These are phyloP conservation scores for Clavispora asparagi DNA, from an alignment of 805 yeast genomes.

Conservation along the genomic window DNA sequence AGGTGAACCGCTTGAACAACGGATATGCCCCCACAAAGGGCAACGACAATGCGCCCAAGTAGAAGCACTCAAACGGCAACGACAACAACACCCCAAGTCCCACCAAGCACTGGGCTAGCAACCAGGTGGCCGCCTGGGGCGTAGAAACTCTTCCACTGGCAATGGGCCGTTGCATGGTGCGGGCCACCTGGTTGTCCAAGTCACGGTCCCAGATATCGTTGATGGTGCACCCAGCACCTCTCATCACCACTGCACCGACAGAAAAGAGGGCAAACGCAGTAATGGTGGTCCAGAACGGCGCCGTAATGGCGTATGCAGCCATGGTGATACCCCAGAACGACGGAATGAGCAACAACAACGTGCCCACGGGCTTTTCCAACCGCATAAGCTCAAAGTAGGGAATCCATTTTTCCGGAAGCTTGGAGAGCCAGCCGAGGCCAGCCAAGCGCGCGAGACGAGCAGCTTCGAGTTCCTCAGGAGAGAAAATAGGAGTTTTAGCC, in stretches of 20 bases:
- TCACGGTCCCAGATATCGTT: conserved; percentile 85
- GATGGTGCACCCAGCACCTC: conserved; percentile 97
- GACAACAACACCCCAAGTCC: conserved; percentile 70
- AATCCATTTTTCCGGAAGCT: conserved; percentile 66
- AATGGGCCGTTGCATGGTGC: conserved; percentile 90
- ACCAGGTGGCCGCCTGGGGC: conserved; percentile 62
- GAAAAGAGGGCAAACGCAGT: conserved; percentile 68
- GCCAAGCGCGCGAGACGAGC: conserved; percentile 50
- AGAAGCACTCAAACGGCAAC: conserved; percentile 77
- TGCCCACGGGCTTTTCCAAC: conserved; percentile 94
- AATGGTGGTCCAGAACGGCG: conserved; percentile 59
- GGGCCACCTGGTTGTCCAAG: conserved; percentile 76
- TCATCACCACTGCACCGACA: conserved; percentile 82
- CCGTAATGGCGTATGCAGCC: conserved; percentile 73
- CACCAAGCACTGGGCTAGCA: conserved; percentile 66
- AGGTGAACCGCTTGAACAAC: conserved; percentile 87
- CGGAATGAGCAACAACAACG: conserved; percentile 76
- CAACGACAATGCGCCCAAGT: conserved; percentile 75
- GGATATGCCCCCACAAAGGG: conserved; percentile 85
- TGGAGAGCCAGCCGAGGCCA: conserved; percentile 42
- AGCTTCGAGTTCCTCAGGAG: conserved; percentile 40
- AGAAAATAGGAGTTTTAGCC: conserved; percentile 11
- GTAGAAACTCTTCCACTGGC: conserved; percentile 79
- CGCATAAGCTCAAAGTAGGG: conserved; percentile 94
- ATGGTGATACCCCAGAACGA: conserved; percentile 89